phyloP scores from a whole-genome alignment of 2,329 filamentous ascomycete species.

The Diatrype stigma region DNA sequence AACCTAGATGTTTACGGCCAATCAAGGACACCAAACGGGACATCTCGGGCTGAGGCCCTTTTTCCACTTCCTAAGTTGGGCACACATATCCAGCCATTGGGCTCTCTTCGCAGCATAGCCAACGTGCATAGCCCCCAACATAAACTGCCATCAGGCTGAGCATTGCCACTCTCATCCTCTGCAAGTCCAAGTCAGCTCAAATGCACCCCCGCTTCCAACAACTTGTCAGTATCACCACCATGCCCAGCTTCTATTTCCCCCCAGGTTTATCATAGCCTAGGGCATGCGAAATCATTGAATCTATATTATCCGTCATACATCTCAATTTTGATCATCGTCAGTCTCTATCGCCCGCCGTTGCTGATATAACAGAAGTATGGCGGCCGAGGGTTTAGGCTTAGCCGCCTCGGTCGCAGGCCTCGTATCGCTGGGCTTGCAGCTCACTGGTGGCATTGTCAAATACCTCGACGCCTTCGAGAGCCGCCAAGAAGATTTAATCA shows the following conservation, averaged over 20 bases:
- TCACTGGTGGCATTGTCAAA: not conserved
- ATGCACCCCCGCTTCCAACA: not conserved
- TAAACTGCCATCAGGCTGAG: not conserved
- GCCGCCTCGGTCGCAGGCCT: slow-evolving; percentile 5
- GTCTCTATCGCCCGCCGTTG: not conserved
- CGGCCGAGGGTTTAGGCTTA: slow-evolving; percentile 2
- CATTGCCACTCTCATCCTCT: not conserved
- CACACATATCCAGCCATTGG: not conserved
- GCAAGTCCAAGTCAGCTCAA: not conserved
- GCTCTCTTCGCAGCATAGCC: not conserved
- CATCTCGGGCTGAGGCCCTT: too few relatives aligned
- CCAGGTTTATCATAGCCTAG: not conserved
- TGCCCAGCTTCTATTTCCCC: not conserved
- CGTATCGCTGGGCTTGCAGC: slow-evolving; percentile 3
- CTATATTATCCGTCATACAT: not conserved
- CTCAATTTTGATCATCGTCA: not conserved
- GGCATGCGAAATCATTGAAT: not conserved
- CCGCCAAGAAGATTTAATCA: slow-evolving; percentile 2
- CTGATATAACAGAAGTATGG: not conserved
- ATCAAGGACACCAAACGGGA: too few relatives aligned
- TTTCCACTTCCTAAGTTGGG: too few relatives aligned
- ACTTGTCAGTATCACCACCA: not conserved
- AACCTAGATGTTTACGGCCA: too few relatives aligned
- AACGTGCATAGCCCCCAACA: not conserved
- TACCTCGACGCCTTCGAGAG: slow-evolving; percentile 3